These are phyloP conservation scores for Macrocybe gigantea DNA, from an alignment of 768 basidiomycete genomes.

Conservation along the genomic window DNA sequence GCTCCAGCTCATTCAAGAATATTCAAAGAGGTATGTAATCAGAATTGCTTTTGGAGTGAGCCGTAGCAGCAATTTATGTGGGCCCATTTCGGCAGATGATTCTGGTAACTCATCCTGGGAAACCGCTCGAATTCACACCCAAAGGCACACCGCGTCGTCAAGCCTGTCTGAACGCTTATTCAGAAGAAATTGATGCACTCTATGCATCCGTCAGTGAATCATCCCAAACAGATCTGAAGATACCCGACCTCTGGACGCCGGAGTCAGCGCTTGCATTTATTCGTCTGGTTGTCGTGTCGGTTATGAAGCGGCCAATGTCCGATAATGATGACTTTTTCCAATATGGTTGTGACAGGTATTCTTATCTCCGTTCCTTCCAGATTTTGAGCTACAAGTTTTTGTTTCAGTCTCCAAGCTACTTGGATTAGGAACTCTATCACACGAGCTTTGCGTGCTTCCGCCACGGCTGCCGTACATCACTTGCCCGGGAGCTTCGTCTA, in stretches of 20 bases:
- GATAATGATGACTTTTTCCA: slow-evolving; percentile 31
- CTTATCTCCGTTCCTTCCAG: background rate
- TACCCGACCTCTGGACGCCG: slow-evolving; percentile 20
- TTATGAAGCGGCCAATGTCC: slow-evolving; percentile 15
- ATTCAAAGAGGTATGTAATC: slow-evolving; percentile 32
- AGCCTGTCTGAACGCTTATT: slow-evolving; percentile 30
- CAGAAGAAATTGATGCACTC: slow-evolving; percentile 31
- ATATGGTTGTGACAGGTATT: slow-evolving; percentile 30
- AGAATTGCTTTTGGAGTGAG: too few relatives aligned
- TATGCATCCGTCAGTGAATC: slow-evolving; percentile 20
- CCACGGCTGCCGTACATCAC: too few relatives aligned
- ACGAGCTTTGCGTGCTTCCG: too few relatives aligned
- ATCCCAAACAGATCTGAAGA: background rate
- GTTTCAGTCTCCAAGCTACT: slow-evolving; percentile 26
- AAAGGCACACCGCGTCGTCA: slow-evolving; percentile 34
- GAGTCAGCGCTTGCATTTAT: slow-evolving; percentile 21
- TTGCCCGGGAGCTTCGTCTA: slow-evolving; percentile 16
- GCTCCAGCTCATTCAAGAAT: slow-evolving; percentile 40
- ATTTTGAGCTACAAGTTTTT: background rate
- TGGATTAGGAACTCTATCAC: slow-evolving; percentile 18
- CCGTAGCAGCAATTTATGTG: too few relatives aligned
- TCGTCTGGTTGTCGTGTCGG: slow-evolving; percentile 21
- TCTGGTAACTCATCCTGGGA: slow-evolving; percentile 26
- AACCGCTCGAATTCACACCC: slow-evolving; percentile 37
- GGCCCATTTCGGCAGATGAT: slow-evolving; percentile 26